Evolutionary conservation across 371 early-diverging fungal species (phyloP), one percentile per base, ranked within the genome.

Genomic region (Polyrhizophydium stewartii): DNA sequence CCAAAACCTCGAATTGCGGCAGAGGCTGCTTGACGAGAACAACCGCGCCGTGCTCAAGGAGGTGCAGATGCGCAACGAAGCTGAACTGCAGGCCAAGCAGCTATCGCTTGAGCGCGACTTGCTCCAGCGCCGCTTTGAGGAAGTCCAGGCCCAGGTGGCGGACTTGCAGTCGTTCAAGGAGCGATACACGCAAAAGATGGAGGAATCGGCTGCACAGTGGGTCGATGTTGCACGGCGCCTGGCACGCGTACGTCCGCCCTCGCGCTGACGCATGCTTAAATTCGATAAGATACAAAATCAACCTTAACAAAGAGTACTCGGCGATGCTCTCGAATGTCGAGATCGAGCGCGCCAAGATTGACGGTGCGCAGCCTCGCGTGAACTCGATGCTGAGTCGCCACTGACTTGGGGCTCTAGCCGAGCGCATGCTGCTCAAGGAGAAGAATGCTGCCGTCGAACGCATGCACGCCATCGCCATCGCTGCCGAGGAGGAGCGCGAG

Each of bases 191-290:
- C 60, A 63, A 33, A 62, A 71, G 59, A 70, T 76, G 68, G 73
- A 78, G 61, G 76, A 73, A 41, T 55, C 71, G 7, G 69, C 76
- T 56, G 60, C 78, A 10, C 66, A 74, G 68, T 68, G 45, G n/a
- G 56, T 56, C 5, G 1, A n/a, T n/a, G n/a, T n/a, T n/a, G n/a
- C n/a, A n/a, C n/a, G n/a, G n/a, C n/a, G n/a, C n/a, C n/a, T n/a
- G n/a, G n/a, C n/a, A n/a, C n/a, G n/a, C n/a, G n/a, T n/a, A n/a
- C n/a, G n/a, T n/a, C n/a, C n/a, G n/a, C n/a, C n/a, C n/a, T n/a
- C n/a, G n/a, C n/a, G n/a, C n/a, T n/a, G n/a, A n/a, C n/a, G 41
- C 2, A 9, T 22, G 62, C 25, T 40, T 12, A 33, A 22, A 37
- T 43, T 25, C 56, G n/a, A n/a, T n/a, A 32, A 68, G 68, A 51